Evolutionary conservation across 2,329 filamentous ascomycete species (phyloP).

Genomic region (Canariomyces notabilis): DNA sequence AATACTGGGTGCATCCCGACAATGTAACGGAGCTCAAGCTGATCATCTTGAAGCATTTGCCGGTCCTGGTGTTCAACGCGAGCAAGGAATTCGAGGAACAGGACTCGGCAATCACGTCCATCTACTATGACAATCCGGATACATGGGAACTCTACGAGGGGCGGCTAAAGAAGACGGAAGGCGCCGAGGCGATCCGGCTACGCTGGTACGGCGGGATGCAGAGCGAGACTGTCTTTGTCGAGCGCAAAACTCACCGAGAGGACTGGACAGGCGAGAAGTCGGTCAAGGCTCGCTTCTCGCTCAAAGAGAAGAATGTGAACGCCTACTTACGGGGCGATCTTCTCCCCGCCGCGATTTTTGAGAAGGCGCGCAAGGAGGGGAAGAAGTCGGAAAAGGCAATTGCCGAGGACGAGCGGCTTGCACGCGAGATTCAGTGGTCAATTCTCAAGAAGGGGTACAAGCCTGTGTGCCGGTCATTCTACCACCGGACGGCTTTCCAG

Average conservation of each 20-base stretch:
- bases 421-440: slow-evolving; percentile 89
- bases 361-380: slow-evolving; percentile 90
- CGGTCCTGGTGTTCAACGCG: slow-evolving; percentile 93
- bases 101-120: slow-evolving; percentile 93
- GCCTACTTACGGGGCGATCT: slow-evolving; percentile 79
- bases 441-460: slow-evolving; percentile 79
- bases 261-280: slow-evolving; percentile 99
- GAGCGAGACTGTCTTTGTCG: slow-evolving; percentile 90
- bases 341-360: slow-evolving; percentile 83
- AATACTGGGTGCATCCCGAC: slow-evolving; percentile 98
- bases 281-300: slow-evolving; percentile 89
- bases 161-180: slow-evolving; percentile 94
- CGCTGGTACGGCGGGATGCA: slow-evolving; percentile 98
- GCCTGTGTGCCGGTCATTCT: slow-evolving; percentile 92
- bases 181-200: slow-evolving; percentile 90
- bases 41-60: slow-evolving; percentile 94
- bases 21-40: slow-evolving; percentile 98
- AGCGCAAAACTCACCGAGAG: slow-evolving; percentile 95
- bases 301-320: slow-evolving; percentile 98
- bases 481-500: slow-evolving; percentile 97
- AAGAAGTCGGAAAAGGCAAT: slow-evolving; percentile 93
- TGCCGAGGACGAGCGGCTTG: slow-evolving; percentile 81
- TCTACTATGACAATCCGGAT: slow-evolving; percentile 95
- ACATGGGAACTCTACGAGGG: slow-evolving; percentile 94
- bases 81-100: slow-evolving; percentile 91